phyloP scores from a whole-genome alignment of 495 filamentous ascomycete species.

The Emericellopsis terricola region DNA sequence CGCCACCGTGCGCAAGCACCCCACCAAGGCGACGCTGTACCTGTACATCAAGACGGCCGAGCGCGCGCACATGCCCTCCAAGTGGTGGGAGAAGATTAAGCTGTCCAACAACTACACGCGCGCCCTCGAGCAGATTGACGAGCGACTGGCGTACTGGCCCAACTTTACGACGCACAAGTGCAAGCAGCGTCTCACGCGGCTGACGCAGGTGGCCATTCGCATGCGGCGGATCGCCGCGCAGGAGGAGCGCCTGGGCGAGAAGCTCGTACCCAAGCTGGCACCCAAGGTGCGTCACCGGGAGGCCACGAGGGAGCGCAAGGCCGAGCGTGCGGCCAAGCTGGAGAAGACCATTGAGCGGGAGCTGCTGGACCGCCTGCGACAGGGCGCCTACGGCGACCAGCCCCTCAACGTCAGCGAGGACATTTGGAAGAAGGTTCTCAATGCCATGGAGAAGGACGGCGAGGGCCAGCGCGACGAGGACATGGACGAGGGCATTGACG shows the following conservation, averaged over 20 bases:
- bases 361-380: slow-evolving; percentile 75
- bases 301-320: slow-evolving; percentile 83
- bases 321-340: slow-evolving; percentile 82
- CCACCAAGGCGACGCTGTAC: slow-evolving; percentile 69
- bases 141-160: slow-evolving; percentile 83
- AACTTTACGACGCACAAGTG: slow-evolving; percentile 92
- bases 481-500: slow-evolving; percentile 67
- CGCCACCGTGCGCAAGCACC: slow-evolving; percentile 75
- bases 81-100: slow-evolving; percentile 89
- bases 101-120: slow-evolving; percentile 78
- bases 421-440: slow-evolving; percentile 96
- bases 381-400: slow-evolving; percentile 86
- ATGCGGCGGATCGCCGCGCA: slow-evolving; percentile 71
- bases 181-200: slow-evolving; percentile 87
- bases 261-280: slow-evolving; percentile 72
- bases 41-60: slow-evolving; percentile 96
- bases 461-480: slow-evolving; percentile 77
- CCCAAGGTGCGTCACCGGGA: slow-evolving; percentile 84
- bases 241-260: slow-evolving; percentile 81
- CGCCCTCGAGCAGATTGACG: slow-evolving; percentile 76
- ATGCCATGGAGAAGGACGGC: slow-evolving; percentile 70
- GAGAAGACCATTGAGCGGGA: slow-evolving; percentile 94
- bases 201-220: slow-evolving; percentile 84
- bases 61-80: slow-evolving; percentile 74
- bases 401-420: slow-evolving; percentile 84